Base-by-base conservation (phyloP, 495 filamentous ascomycete species). In the Penicillium canescens region DNA sequence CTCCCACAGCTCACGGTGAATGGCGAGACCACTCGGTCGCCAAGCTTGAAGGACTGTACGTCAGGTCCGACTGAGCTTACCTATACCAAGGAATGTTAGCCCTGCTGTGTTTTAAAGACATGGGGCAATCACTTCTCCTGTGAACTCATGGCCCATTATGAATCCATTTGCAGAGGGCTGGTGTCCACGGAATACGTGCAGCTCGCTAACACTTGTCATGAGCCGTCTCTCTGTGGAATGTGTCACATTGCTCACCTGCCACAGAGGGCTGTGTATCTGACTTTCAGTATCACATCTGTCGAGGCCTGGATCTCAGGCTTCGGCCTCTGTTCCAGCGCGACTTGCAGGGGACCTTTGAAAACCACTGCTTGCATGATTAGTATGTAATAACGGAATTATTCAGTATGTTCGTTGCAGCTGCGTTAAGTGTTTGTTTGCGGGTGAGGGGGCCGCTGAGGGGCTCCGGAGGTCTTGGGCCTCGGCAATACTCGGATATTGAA, bases 211-310 rank as follows among this genome's bases (percentile, higher is more conserved):
- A 13, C 6, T 38, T 38, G 4, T 10, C 45, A 1, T 57, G 6
- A 50, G 49, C 12, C 12, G 10, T 41, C 33, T 16, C 14, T 14
- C 12, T 35, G 10, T 28, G 37, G 13, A 41, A 35, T 13, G 14
- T 7, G 33, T 41, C 28, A n/a, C 26, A 37, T 24, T 37, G 76
- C 77, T 62, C 73, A 90, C 90, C 88, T 91, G 61, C 92, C 92
- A 67, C 92, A 96, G 24, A 97, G 77, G 14, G 90, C 92, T 3
- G 91, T 90, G 55, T 89, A 86, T 46, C 82, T 77, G 38, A 96
- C 88, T 68, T 91, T 92, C 50, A 96, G 81, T 52, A 97, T 84
- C 48, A 89, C 82, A 69, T 96, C 92, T 42, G 78, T 85, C 3
- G 82, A 70, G 10, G 89, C 77, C 55, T 86, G 71, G 50, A 96